Evolutionary conservation across 2,329 filamentous ascomycete species (phyloP), one percentile per base, ranked within the genome.

Genomic region (Tolypocladium ophioglossoides): DNA sequence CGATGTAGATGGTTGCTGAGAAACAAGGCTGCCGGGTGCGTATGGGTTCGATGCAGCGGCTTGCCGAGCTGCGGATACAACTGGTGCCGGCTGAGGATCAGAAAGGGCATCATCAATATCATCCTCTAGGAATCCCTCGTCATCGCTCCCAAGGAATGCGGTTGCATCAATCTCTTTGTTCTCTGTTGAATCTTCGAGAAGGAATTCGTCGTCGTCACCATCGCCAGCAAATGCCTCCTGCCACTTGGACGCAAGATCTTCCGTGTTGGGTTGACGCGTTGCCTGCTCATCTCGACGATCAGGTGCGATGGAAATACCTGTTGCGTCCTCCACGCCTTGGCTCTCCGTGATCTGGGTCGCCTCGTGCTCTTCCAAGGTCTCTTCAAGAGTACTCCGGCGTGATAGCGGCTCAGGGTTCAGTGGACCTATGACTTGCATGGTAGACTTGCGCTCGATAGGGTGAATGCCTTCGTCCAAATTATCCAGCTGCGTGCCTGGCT

Each of bases 181-280:
- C 37, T 73, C 73, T 30, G 67, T 65, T 16, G 76, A 71, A 35
- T 89, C 83, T 11, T 83, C 80, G 3, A 84, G 68, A 14, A 88
- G 74, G 44, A 84, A 78, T 27, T 77, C 76, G 27, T 84, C 84
- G 57, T 90, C 83, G 56, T 90, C 83, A 59, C 91, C 86, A 50
- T 88, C 86, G 16, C 76, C 88, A 56, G 75, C 89, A 62, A 96
- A 81, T 46, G 89, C 88, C 49, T 88, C 86, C 59, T 89, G 82
- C 89, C 92, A 96, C 61, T 89, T 85, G 20, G 87, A 87, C 48
- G 87, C 86, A 41, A 94, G 69, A 63, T 92, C 87, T 44, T 85
- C 79, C 8, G 79, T 73, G 6, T 62, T 56, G n/a, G 63, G 57
- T 22, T 62, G 57, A 8, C 56, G 55, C 39, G 63, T 59, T 40